phyloP scores from a whole-genome alignment of 1,139 yeast genomes.

The Taiozyma onychis region DNA sequence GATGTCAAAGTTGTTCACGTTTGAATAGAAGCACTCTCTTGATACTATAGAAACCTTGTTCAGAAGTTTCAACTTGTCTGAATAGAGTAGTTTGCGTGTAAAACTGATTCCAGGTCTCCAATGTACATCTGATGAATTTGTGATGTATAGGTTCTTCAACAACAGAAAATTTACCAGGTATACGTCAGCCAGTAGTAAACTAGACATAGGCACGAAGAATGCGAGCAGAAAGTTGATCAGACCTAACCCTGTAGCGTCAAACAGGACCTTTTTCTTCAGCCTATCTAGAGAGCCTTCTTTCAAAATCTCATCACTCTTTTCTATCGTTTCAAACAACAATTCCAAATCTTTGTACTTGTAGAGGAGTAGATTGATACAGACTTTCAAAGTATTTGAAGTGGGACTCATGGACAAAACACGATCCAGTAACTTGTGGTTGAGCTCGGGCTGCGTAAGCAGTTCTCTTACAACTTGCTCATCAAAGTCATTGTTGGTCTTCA shows the following conservation, averaged over 20 bases:
- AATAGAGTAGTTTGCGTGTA: conserved; percentile 2
- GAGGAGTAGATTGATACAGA: neutral
- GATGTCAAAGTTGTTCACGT: conserved; percentile 5
- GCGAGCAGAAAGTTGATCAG: neutral
- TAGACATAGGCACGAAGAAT: conserved; percentile 1
- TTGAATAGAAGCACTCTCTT: conserved; percentile 5
- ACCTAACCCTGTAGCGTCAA: neutral
- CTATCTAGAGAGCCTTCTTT: neutral
- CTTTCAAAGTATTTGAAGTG: neutral
- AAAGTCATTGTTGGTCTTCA: neutral
- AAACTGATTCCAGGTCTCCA: conserved; percentile 6
- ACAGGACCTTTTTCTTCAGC: neutral
- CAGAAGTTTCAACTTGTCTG: neutral
- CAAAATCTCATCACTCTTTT: neutral
- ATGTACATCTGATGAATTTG: neutral
- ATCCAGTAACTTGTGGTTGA: neutral
- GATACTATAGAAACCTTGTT: conserved; percentile 1
- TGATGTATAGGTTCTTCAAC: conserved; percentile 1
- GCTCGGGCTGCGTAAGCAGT: conserved; percentile 2
- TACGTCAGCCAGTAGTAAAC: conserved; percentile 1
- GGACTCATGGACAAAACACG: neutral
- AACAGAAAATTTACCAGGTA: conserved; percentile 1
- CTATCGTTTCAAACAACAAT: conserved; percentile 1
- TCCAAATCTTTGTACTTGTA: conserved; percentile 3
- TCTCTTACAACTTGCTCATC: neutral